Conservation (phyloP, 192 early-diverging fungal species). For the Diversispora eburnea region DNA sequence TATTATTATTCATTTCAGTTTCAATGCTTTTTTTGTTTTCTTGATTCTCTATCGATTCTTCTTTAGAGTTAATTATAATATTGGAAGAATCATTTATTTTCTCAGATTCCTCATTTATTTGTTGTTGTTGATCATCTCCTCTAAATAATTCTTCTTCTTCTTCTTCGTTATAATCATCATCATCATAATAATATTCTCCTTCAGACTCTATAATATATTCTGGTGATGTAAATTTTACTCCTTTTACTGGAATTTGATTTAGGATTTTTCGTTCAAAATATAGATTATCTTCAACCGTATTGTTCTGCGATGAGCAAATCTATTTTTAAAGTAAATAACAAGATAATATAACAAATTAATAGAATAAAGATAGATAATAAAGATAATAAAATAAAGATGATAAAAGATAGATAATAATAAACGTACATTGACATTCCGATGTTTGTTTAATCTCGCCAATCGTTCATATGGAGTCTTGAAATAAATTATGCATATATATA, state of each 20-base stretch:
- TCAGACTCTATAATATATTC: slow-evolving; percentile 34
- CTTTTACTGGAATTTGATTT: background rate
- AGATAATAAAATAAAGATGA: background rate
- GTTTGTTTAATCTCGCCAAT: slow-evolving; percentile 73
- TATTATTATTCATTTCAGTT: too few species aligned
- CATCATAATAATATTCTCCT: slow-evolving; percentile 48
- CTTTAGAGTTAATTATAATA: too few species aligned
- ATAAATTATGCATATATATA: background rate
- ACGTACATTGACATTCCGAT: slow-evolving; percentile 62
- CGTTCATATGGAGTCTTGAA: slow-evolving; percentile 73
- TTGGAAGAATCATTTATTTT: too few species aligned
- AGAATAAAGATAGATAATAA: background rate
- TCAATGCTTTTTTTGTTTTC: too few species aligned
- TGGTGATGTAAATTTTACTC: slow-evolving; percentile 18
- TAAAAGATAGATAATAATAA: background rate
- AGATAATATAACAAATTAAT: background rate
- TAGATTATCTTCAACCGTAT: slow-evolving; percentile 18
- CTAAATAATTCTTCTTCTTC: slow-evolving; percentile 38
- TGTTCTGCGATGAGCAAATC: slow-evolving; percentile 24
- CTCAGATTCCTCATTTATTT: too few species aligned
- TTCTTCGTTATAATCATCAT: slow-evolving; percentile 34
- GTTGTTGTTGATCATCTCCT: slow-evolving; percentile 28
- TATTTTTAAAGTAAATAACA: background rate
- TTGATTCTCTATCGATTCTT: too few species aligned
- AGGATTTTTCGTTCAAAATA: background rate